Evolutionary conservation across 2,329 filamentous ascomycete genomes (phyloP).

Genomic region (Aspergillus thermomutatus): DNA sequence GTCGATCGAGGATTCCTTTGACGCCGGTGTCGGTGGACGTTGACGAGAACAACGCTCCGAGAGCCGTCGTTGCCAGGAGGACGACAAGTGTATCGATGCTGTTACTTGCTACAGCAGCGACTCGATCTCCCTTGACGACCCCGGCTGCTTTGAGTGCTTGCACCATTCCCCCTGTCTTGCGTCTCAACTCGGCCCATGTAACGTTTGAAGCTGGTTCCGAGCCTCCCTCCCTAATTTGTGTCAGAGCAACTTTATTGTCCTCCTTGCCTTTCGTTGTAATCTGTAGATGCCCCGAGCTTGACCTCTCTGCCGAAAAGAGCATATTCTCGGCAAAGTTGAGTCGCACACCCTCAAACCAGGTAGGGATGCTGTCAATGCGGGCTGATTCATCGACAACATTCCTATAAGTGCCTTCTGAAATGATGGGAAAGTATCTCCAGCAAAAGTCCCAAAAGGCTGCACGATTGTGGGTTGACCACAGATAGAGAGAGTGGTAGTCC

Average conservation of each 20-base stretch:
- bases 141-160: conserved; percentile 66
- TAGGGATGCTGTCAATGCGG: conserved; percentile 68
- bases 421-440: conserved; percentile 58
- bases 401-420: conserved; percentile 60
- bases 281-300: conserved; percentile 40
- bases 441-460: conserved; percentile 64
- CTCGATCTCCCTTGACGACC: conserved; percentile 66
- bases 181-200: conserved; percentile 66
- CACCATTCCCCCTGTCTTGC: conserved; percentile 56
- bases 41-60: conserved; percentile 73
- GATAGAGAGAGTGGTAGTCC: conserved; percentile 67
- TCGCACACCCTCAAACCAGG: conserved; percentile 71
- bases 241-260: conserved; percentile 66
- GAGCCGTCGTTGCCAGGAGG: conserved; percentile 64
- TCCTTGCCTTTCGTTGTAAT: conserved; percentile 61
- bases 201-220: conserved; percentile 45
- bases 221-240: conserved; percentile 53
- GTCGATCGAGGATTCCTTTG: conserved; percentile 70
- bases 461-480: conserved; percentile 63
- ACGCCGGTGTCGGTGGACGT: conserved; percentile 81
- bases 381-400: conserved; percentile 65
- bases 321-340: conserved; percentile 81
- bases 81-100: conserved; percentile 70
- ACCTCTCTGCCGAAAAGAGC: conserved; percentile 55
- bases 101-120: conserved; percentile 73